These are phyloP conservation scores for Beauveria sp. DNA, from an alignment of 2,329 filamentous ascomycete genomes.

Conservation along the genomic window DNA sequence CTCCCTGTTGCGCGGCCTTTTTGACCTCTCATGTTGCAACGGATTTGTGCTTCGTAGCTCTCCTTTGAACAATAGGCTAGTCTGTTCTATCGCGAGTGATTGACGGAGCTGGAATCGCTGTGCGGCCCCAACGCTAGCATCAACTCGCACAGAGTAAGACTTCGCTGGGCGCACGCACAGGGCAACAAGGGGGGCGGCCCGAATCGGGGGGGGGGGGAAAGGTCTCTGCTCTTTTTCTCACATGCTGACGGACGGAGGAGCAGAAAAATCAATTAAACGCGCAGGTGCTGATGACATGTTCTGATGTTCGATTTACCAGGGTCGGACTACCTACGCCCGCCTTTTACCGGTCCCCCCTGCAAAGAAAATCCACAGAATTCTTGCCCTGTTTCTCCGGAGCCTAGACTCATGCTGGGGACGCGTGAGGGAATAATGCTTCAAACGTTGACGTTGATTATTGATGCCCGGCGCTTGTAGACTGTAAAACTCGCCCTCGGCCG, in stretches of 20 bases:
- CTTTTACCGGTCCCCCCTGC: background rate
- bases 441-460: background rate
- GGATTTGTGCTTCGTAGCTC: too few relatives aligned
- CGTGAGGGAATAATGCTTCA: background rate
- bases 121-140: background rate
- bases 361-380: too few relatives aligned
- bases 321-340: background rate
- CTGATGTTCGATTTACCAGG: background rate
- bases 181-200: too few relatives aligned
- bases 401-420: background rate
- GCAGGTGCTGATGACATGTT: background rate
- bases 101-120: background rate
- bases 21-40: background rate
- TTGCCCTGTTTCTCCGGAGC: too few relatives aligned
- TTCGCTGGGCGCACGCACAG: too few relatives aligned
- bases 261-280: background rate
- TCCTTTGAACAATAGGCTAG: background rate
- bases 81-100: background rate
- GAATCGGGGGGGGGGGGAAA: background rate
- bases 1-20: background rate
- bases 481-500: background rate
- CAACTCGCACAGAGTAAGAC: background rate
- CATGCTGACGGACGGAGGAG: background rate
- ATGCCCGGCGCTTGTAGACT: background rate
- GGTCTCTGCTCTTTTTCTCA: slow-evolving; percentile 1